Base-by-base conservation (phyloP, 2,329 filamentous ascomycete genomes). In the Neonectria magnoliae region DNA sequence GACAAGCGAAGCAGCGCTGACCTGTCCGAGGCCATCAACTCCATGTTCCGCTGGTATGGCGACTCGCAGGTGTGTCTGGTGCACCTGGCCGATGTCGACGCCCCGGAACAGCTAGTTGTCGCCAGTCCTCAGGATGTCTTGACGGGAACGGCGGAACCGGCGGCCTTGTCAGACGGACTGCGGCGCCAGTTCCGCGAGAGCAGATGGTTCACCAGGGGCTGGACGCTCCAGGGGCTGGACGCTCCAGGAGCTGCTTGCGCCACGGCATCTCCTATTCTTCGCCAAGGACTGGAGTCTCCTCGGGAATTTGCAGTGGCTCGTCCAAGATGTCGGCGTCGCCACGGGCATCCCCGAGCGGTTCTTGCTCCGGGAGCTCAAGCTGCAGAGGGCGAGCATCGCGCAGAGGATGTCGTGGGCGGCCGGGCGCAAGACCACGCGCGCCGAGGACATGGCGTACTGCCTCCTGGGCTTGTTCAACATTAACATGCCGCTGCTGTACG, bases 141-240 rank as follows among this genome's bases (percentile, higher is more conserved):
- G 36, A 25, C 36, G 27, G 53, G 47, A 10, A 51, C 9, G 18
- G 53, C 44, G 4, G 45, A 20, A 20, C 47, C 52, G 10, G 5
- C 27, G 7, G 20, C 9, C n/a, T 42, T 61, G 18, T 47, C 53
- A 11, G 33, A 56, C 8, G 18, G 16, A 91, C 91, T 76, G 8
- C 25, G 45, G 57, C 20, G 27, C 18, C 33, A 65, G 6, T 66
- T 72, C 11, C 45, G 62, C 14, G 38, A 50, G 13, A 53, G 54
- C 22, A 38, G 65, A 2, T 71, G 68, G 63, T 69, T 67, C 33
- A 66, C 54, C 22, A 56, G 63, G 48, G 71, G 65, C 10, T 76
- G 57, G 73, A 76, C 67, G 8, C 63, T 69, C 11, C 53, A 70
- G 45, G 69, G 70, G 27, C 57, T 71, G 11, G n/a, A 76, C 67